These are phyloP conservation scores for Blastosporella zonata DNA, from an alignment of 1,284 basidiomycete genomes.

Conservation along the genomic window DNA sequence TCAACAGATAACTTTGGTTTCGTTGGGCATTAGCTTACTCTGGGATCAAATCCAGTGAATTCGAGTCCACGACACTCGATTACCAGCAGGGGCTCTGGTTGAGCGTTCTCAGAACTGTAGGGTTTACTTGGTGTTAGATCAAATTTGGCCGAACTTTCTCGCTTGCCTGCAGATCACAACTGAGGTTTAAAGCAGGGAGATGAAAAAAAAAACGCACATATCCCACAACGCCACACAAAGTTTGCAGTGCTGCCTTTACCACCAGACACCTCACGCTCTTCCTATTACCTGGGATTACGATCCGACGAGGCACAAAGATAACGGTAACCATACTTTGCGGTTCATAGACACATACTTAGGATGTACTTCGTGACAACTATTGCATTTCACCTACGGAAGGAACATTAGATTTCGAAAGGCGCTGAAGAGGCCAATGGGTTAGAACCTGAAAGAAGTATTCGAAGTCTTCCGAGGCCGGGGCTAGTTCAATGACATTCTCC, in stretches of 20 bases:
- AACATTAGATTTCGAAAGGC: constrained; percentile 5
- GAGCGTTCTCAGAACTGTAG: constrained; percentile 59
- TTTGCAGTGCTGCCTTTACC: constrained; percentile 67
- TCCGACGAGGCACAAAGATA: not conserved
- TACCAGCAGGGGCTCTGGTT: constrained; percentile 58
- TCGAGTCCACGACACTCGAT: constrained; percentile 80
- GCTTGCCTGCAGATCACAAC: constrained; percentile 45
- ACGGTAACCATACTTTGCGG: constrained; percentile 44
- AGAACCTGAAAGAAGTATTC: constrained; percentile 75
- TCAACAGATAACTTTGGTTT: constrained; percentile 4
- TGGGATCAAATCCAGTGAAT: constrained; percentile 68
- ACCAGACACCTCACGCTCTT: constrained; percentile 60
- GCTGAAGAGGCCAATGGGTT: not conserved
- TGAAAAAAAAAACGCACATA: constrained; percentile 40
- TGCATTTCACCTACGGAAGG: constrained; percentile 67
- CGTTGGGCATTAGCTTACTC: constrained; percentile 36
- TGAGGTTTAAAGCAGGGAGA: not conserved
- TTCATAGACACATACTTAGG: constrained; percentile 69
- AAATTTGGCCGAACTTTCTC: constrained; percentile 78
- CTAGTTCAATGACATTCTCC: constrained; percentile 70
- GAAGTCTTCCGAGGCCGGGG: constrained; percentile 61
- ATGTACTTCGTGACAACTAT: constrained; percentile 70
- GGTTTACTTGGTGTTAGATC: constrained; percentile 49
- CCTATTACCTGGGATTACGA: constrained; percentile 36
- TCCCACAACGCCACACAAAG: constrained; percentile 75